phyloP scores from a whole-genome alignment of 1,284 basidiomycete genomes.

The Ustilago lituana region DNA sequence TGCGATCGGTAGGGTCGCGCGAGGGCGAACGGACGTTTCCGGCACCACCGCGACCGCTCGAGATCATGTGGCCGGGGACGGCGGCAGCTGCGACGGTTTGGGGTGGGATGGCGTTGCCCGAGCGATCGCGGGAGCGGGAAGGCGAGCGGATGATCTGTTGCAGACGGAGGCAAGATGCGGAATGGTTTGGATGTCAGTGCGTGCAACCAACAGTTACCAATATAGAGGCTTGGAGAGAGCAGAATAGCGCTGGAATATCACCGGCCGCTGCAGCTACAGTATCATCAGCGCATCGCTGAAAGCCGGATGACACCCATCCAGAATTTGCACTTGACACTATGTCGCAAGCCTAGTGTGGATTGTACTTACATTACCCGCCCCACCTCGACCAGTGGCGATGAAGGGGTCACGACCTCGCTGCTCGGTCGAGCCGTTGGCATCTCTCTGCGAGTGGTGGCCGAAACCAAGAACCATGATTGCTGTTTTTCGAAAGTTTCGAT shows the following conservation, averaged over 20 bases:
- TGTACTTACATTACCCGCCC: slow-evolving; percentile 61
- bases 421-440: slow-evolving; percentile 21
- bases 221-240: too few relatives aligned
- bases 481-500: background rate
- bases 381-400: slow-evolving; percentile 59
- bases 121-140: slow-evolving; percentile 48
- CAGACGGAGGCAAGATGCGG: background rate
- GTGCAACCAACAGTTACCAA: too few relatives aligned
- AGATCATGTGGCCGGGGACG: slow-evolving; percentile 61
- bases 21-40: slow-evolving; percentile 81
- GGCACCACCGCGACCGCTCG: slow-evolving; percentile 78
- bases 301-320: too few relatives aligned
- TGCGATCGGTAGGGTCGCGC: slow-evolving; percentile 70
- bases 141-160: slow-evolving; percentile 52
- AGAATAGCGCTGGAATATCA: too few relatives aligned
- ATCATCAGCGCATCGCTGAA: too few relatives aligned
- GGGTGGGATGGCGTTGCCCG: slow-evolving; percentile 29
- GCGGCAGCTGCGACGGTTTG: slow-evolving; percentile 22
- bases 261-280: too few relatives aligned
- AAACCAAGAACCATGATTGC: slow-evolving; percentile 45
- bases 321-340: too few relatives aligned
- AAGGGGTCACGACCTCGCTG: slow-evolving; percentile 57
- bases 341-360: background rate
- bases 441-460: slow-evolving; percentile 49
- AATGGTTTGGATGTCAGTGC: slow-evolving; percentile 2